phyloP scores from a whole-genome alignment of 768 basidiomycete genomes.

The Kwoniella mangroviensis region DNA sequence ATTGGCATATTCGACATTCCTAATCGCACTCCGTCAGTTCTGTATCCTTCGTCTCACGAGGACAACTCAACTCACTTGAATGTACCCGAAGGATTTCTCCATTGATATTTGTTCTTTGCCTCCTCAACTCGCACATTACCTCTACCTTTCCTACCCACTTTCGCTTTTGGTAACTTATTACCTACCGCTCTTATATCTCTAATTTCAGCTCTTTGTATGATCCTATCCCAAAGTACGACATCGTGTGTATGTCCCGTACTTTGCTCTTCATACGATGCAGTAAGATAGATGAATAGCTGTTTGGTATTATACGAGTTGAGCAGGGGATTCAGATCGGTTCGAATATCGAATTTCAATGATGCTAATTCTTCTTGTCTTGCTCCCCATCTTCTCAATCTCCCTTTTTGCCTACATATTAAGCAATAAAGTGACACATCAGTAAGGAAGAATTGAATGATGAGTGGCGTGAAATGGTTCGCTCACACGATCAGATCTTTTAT shows the following conservation, averaged over 20 bases:
- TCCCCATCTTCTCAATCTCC: constrained; percentile 44
- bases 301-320: constrained; percentile 54
- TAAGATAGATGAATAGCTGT: constrained; percentile 51
- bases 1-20: constrained; percentile 43
- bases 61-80: constrained; percentile 41
- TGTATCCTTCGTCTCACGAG: background rate
- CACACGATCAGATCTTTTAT: constrained; percentile 51
- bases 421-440: no score
- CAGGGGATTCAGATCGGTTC: constrained; percentile 47
- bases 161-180: constrained; percentile 37
- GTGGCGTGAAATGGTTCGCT: background rate
- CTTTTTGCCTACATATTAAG: no score
- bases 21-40: constrained; percentile 6
- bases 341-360: constrained; percentile 47
- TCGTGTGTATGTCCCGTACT: constrained; percentile 32
- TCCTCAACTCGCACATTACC: constrained; percentile 49
- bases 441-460: background rate
- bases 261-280: constrained; percentile 42
- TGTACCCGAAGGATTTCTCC: constrained; percentile 48
- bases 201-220: constrained; percentile 40
- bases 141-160: constrained; percentile 41
- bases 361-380: constrained; percentile 50
- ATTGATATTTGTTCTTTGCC: constrained; percentile 50
- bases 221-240: constrained; percentile 52
- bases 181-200: constrained; percentile 47